Percentiles rank a stretch among this genome's conserved stretches.
These are phyloP conservation scores for Pseudozyma thailandica DNA, from an alignment of 1,284 basidiomycete species.

Conservation along the genomic window DNA sequence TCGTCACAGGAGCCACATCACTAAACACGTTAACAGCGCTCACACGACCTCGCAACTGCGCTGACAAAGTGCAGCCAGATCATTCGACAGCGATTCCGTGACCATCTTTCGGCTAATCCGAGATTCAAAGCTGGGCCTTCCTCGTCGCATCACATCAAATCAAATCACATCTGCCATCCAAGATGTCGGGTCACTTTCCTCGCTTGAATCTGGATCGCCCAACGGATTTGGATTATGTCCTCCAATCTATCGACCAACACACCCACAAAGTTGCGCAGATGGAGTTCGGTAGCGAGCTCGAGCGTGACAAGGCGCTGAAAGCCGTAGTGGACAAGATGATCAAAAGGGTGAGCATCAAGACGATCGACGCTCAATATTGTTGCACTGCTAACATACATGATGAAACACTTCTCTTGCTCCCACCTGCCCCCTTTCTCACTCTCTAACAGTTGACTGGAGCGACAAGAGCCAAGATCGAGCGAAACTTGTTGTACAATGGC, in stretches of 20 bases:
- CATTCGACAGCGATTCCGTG: not conserved
- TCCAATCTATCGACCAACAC: constrained; percentile 25
- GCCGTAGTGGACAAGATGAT: constrained; percentile 33
- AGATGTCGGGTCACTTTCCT: constrained; percentile 49
- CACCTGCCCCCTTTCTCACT: not conserved
- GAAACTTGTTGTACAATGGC: constrained; percentile 43
- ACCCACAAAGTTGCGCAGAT: constrained; percentile 46
- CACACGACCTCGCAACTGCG: not conserved
- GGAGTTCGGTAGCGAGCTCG: constrained; percentile 45
- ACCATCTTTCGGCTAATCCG: not conserved
- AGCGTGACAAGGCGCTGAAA: constrained; percentile 38
- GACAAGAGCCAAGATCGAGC: constrained; percentile 40
- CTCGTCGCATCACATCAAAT: not conserved
- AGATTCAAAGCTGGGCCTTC: not conserved
- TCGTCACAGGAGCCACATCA: no score
- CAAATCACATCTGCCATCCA: no score
- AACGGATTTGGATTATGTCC: constrained; percentile 40
- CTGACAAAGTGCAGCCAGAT: no score
- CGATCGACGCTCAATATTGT: not conserved
- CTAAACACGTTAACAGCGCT: not conserved
- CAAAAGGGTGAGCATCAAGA: constrained; percentile 19
- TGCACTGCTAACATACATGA: no score
- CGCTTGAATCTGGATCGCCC: constrained; percentile 36
- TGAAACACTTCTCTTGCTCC: not conserved
- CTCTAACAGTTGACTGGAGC: constrained; percentile 30